These are phyloP conservation scores for Golubevia pallescens DNA, from an alignment of 1,284 basidiomycete species.

Conservation along the genomic window DNA sequence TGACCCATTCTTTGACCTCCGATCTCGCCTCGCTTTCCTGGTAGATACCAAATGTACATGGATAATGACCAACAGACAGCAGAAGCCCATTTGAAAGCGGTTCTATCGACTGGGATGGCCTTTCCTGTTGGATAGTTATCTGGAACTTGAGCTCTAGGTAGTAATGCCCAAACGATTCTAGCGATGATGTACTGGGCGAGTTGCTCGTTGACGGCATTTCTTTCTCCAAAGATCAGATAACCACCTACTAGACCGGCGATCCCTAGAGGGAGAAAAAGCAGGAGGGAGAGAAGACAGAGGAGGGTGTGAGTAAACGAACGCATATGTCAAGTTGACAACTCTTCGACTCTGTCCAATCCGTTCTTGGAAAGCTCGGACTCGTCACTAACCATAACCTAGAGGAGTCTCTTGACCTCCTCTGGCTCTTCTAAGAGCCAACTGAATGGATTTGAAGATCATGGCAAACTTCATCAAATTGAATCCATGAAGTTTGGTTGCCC, in stretches of 20 bases:
- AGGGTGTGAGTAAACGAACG: background rate
- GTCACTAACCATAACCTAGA: constrained; percentile 21
- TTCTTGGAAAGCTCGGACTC: no score
- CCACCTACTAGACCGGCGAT: constrained; percentile 55
- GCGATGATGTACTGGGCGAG: constrained; percentile 56
- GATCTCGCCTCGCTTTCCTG: constrained; percentile 15
- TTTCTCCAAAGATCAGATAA: constrained; percentile 53
- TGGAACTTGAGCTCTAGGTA: constrained; percentile 47
- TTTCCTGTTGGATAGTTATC: constrained; percentile 43
- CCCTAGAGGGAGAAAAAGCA: background rate
- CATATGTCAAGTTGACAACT: background rate
- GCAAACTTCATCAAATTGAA: constrained; percentile 50
- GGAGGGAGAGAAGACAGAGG: background rate
- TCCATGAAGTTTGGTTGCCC: constrained; percentile 54
- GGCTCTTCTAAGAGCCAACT: constrained; percentile 27
- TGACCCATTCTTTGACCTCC: constrained; percentile 44
- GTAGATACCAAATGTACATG: constrained; percentile 56
- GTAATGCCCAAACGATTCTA: constrained; percentile 35
- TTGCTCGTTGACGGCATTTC: constrained; percentile 61
- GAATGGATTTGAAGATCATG: constrained; percentile 54
- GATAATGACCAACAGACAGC: constrained; percentile 57
- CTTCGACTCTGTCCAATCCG: no score
- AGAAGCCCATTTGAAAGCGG: constrained; percentile 51
- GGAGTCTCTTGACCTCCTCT: constrained; percentile 33
- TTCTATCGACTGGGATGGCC: constrained; percentile 48